A percentile compares a stretch with the other conserved stretches of the same genome.
Conservation (phyloP, 768 basidiomycete species). For the Lactarius evosmus region DNA sequence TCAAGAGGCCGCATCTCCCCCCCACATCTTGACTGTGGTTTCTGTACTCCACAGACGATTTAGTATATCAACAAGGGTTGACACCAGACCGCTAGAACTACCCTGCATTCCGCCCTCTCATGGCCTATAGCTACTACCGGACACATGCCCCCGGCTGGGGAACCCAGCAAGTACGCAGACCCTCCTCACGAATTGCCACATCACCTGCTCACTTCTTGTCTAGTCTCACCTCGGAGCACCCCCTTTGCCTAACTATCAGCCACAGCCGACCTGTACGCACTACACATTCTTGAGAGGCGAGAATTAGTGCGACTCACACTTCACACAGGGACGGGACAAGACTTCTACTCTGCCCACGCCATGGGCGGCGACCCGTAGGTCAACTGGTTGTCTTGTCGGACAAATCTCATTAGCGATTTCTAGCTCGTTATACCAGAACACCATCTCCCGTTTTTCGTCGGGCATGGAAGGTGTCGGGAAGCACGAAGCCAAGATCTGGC, state of each 20-base stretch:
- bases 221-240: slow-evolving; percentile 28
- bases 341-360: slow-evolving; percentile 65
- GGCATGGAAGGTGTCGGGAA: slow-evolving; percentile 44
- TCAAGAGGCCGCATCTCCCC: background rate
- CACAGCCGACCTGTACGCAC: slow-evolving; percentile 38
- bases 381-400: too few species aligned
- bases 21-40: background rate
- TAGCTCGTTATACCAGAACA: slow-evolving; percentile 40
- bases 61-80: background rate
- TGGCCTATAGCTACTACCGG: slow-evolving; percentile 49
- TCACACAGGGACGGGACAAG: slow-evolving; percentile 53
- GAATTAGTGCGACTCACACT: slow-evolving; percentile 8
- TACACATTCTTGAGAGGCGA: background rate
- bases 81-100: background rate
- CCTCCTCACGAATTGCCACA: slow-evolving; percentile 4
- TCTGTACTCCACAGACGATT: background rate
- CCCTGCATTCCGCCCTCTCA: slow-evolving; percentile 31
- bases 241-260: slow-evolving; percentile 38
- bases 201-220: background rate
- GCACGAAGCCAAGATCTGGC: slow-evolving; percentile 62
- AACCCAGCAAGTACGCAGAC: slow-evolving; percentile 37
- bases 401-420: background rate
- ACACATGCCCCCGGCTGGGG: slow-evolving; percentile 47
- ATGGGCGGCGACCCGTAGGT: slow-evolving; percentile 55
- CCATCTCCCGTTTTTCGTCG: slow-evolving; percentile 34